These are phyloP conservation scores for Lepiota subincarnata DNA, from an alignment of 768 basidiomycete species.

Conservation along the genomic window DNA sequence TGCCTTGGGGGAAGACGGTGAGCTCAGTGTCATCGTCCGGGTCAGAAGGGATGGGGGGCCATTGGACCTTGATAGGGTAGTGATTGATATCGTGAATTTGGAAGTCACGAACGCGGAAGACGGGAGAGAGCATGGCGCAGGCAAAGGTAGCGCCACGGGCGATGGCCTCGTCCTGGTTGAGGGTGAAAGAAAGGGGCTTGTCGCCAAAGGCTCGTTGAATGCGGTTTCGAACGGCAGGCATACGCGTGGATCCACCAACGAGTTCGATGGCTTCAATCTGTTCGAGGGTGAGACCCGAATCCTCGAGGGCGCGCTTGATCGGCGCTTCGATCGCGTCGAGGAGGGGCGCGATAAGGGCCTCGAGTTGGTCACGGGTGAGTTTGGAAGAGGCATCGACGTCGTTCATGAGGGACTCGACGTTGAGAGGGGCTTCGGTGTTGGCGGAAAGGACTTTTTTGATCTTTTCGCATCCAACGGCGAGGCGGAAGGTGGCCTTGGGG, in stretches of 20 bases:
- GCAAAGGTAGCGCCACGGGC: slow-evolving; percentile 96
- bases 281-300: slow-evolving; percentile 77
- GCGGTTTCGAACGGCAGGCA: slow-evolving; percentile 85
- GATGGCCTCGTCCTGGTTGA: slow-evolving; percentile 97
- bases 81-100: slow-evolving; percentile 78
- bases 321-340: slow-evolving; percentile 76
- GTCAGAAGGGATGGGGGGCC: slow-evolving; percentile 72
- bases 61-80: slow-evolving; percentile 88
- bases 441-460: slow-evolving; percentile 97
- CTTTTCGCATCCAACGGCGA: slow-evolving; percentile 83
- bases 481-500: slow-evolving; percentile 92
- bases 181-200: slow-evolving; percentile 82
- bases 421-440: slow-evolving; percentile 83
- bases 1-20: slow-evolving; percentile 83
- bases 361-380: slow-evolving; percentile 78
- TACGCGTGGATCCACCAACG: slow-evolving; percentile 88
- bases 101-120: slow-evolving; percentile 98
- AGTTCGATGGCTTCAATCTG: slow-evolving; percentile 91
- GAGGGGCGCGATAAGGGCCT: slow-evolving; percentile 68
- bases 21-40: slow-evolving; percentile 90
- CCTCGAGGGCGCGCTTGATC: slow-evolving; percentile 71
- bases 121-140: slow-evolving; percentile 94
- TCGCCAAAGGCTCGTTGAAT: slow-evolving; percentile 82
- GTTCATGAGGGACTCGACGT: slow-evolving; percentile 95
- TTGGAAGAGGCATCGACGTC: slow-evolving; percentile 91